Base-by-base conservation (phyloP, 352 stramenopile genomes). In the Phytophthora constricta region DNA sequence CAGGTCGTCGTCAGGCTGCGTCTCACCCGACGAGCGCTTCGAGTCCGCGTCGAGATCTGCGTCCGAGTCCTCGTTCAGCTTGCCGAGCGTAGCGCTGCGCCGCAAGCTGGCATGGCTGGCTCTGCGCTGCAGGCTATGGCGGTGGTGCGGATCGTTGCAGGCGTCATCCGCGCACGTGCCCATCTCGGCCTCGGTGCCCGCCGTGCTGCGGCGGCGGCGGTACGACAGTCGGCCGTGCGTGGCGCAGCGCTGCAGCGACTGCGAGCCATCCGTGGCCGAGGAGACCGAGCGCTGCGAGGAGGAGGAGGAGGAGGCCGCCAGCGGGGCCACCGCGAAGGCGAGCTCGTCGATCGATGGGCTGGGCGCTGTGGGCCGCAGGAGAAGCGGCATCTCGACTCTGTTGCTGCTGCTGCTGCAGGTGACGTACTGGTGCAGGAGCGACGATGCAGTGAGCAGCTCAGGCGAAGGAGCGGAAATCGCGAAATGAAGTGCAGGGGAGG, bases 321-420 rank as follows among this genome's bases (percentile, higher is more conserved):
- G 64, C 11, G 68, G 62, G 2, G 72, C 71, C 50, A 79, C 60
- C 0, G 76, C 53, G 62, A 90, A 82, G 39, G 80, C 74, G 49
- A 95, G 86, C 71, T 93, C 79, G 37, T 93, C 84, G 34, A 93
- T 81, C 19, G 81, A 86, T 2, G 84, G 85, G 53, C 82, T 91
- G 10, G 86, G 84, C 20, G 86, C 86, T 20, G 81, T 76, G 39
- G 79, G 69, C 49, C 86, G 82, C 51, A 95, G 55, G 9, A 95
- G 76, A 25, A 89, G 74, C 67, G 86, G 86, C 86, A 95, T 95
- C 31, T 37, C 31, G 31, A 11, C 31, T n/a, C n/a, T n/a, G n/a
- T n/a, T n/a, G n/a, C n/a, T n/a, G n/a, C n/a, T n/a, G n/a, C n/a
- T n/a, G n/a, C n/a, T n/a, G n/a, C n/a, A n/a, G n/a, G n/a, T n/a